Evolutionary conservation across 2,329 filamentous ascomycete species (phyloP).

Genomic region (Claviceps sp.): DNA sequence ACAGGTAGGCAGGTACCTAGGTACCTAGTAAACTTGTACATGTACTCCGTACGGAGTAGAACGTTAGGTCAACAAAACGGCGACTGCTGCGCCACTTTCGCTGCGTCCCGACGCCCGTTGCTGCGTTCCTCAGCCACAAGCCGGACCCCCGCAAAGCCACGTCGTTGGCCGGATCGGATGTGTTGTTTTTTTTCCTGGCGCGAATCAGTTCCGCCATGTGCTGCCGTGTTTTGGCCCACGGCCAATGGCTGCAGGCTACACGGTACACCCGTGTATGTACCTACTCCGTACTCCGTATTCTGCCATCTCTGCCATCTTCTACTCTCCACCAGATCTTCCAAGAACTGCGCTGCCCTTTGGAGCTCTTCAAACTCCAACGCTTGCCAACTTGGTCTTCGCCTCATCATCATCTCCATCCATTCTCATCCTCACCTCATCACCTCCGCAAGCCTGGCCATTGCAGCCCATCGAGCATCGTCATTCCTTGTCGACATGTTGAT

Average conservation of each 20-base stretch:
- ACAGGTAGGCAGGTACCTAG: too few species aligned
- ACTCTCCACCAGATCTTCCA: conserved; percentile 8
- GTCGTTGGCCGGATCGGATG: not conserved
- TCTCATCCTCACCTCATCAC: not conserved
- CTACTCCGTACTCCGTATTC: not conserved
- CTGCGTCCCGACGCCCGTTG: too few species aligned
- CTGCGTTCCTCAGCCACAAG: too few species aligned
- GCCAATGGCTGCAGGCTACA: conserved; percentile 14
- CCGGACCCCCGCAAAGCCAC: too few species aligned
- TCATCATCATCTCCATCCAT: not conserved
- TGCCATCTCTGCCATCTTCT: conserved; percentile 3
- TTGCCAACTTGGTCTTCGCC: not conserved
- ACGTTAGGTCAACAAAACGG: too few species aligned
- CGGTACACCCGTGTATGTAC: not conserved
- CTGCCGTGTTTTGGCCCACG: conserved; percentile 15
- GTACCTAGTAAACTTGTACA: too few species aligned
- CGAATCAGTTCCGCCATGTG: conserved; percentile 6
- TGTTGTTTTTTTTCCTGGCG: not conserved
- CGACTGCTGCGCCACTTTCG: too few species aligned
- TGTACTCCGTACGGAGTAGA: too few species aligned
- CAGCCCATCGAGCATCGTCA: conserved; percentile 2
- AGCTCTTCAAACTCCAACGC: not conserved
- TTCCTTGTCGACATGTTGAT: conserved; percentile 7
- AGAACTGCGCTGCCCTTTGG: conserved; percentile 5
- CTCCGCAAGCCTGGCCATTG: not conserved